A percentile compares a stretch with the other conserved stretches of the same genome.
Evolutionary conservation across 768 basidiomycete genomes (phyloP).

Genomic region (Lactarius hatsudake): DNA sequence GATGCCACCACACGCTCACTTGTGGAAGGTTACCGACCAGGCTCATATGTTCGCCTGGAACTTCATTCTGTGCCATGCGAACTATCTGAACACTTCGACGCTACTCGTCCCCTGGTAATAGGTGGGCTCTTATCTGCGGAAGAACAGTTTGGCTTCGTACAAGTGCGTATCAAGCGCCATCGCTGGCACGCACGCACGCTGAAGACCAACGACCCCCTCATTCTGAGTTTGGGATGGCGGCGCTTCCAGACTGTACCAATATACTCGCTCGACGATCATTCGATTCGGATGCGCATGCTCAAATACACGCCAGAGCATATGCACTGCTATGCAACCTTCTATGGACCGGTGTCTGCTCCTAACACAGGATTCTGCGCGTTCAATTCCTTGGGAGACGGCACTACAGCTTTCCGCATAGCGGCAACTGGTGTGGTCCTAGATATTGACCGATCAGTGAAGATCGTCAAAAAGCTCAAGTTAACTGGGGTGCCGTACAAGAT

Average conservation of each 20-base stretch:
- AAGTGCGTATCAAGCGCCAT: slow-evolving; percentile 95
- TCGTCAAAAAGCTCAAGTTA: slow-evolving; percentile 97
- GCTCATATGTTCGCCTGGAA: slow-evolving; percentile 91
- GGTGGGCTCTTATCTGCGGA: slow-evolving; percentile 90
- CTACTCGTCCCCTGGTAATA: slow-evolving; percentile 84
- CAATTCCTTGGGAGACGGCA: slow-evolving; percentile 70
- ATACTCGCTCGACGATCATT: slow-evolving; percentile 96
- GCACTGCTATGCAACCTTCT: slow-evolving; percentile 99
- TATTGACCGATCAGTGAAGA: slow-evolving; percentile 87
- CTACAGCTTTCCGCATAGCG: slow-evolving; percentile 78
- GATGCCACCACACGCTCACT: slow-evolving; percentile 74
- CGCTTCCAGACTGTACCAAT: slow-evolving; percentile 94
- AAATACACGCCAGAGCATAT: slow-evolving; percentile 99
- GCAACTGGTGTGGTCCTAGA: slow-evolving; percentile 96
- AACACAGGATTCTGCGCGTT: slow-evolving; percentile 98
- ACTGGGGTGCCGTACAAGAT: slow-evolving; percentile 96
- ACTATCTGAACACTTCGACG: slow-evolving; percentile 91
- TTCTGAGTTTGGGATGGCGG: slow-evolving; percentile 97
- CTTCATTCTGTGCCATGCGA: slow-evolving; percentile 83
- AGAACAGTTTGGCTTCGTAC: slow-evolving; percentile 89
- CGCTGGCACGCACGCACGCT: slow-evolving; percentile 89
- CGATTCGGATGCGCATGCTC: slow-evolving; percentile 97
- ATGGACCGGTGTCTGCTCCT: slow-evolving; percentile 86
- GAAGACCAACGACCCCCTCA: slow-evolving; percentile 96
- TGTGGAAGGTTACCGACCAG: slow-evolving; percentile 89